phyloP scores from a whole-genome alignment of 495 filamentous ascomycete species.

The Talaromyces stipitatus region DNA sequence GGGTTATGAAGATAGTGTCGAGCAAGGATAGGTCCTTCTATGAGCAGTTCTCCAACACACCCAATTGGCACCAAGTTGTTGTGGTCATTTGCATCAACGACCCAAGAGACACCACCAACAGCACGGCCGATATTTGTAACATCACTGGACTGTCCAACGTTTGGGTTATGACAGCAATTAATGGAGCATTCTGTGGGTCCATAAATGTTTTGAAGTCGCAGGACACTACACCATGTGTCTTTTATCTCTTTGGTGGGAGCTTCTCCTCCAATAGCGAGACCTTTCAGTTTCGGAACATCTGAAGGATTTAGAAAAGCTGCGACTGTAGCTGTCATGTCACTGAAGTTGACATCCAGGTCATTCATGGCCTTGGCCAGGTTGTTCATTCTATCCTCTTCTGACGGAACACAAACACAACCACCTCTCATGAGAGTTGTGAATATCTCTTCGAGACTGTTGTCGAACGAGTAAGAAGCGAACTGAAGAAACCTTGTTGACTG shows the following conservation, averaged over 20 bases:
- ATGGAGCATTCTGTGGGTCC: constrained; percentile 31
- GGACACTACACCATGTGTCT: constrained; percentile 9
- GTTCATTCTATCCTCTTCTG: constrained; percentile 19
- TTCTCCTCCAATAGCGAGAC: constrained; percentile 16
- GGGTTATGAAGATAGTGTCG: constrained; percentile 40
- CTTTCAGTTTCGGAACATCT: constrained; percentile 13
- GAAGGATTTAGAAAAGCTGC: constrained; percentile 10
- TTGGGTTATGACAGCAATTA: constrained; percentile 15
- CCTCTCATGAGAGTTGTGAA: constrained; percentile 33
- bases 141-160: constrained; percentile 3
- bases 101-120: constrained; percentile 35
- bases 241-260: constrained; percentile 5
- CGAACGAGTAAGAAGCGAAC: constrained; percentile 40
- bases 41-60: constrained; percentile 49
- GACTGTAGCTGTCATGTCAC: constrained; percentile 28
- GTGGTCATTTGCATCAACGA: constrained; percentile 48
- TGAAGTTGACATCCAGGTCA: constrained; percentile 21
- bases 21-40: constrained; percentile 53
- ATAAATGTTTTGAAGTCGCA: constrained; percentile 24
- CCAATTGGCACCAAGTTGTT: constrained; percentile 49
- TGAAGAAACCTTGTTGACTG: constrained; percentile 50
- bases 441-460: constrained; percentile 32
- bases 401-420: constrained; percentile 38
- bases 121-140: constrained; percentile 17
- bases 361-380: constrained; percentile 27